Evolutionary conservation across 129 eudicot genomes (phyloP).

Genomic region (Flaveria brownii): DNA sequence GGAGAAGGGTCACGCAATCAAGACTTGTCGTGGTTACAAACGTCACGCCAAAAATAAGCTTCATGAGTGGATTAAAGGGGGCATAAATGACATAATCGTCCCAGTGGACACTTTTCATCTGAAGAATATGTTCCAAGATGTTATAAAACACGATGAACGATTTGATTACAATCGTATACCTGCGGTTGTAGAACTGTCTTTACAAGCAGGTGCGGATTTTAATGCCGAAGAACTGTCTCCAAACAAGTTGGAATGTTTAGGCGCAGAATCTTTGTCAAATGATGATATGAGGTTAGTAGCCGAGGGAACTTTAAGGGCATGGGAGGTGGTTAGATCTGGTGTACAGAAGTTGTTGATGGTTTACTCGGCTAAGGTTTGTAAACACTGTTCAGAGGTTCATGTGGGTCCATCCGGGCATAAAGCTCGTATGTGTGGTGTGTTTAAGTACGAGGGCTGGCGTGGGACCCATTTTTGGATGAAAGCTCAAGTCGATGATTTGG

Average conservation of each 20-base stretch:
- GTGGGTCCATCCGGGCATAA: constrained; percentile 97
- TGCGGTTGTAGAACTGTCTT: constrained; percentile 76
- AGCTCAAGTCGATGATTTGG: constrained; percentile 77
- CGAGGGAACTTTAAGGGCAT: constrained; percentile 55
- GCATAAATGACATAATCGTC: constrained; percentile 58
- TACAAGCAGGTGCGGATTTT: constrained; percentile 78
- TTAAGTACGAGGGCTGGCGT: constrained; percentile 69
- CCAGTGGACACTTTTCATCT: constrained; percentile 85
- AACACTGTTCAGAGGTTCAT: constrained; percentile 32
- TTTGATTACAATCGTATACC: constrained; percentile 78
- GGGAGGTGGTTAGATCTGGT: constrained; percentile 65
- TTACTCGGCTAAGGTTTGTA: constrained; percentile 77
- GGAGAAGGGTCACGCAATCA: constrained; percentile 73
- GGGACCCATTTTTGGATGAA: constrained; percentile 85
- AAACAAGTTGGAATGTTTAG: constrained; percentile 16
- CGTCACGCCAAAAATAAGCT: constrained; percentile 55
- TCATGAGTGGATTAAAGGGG: constrained; percentile 72
- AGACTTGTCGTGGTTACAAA: constrained; percentile 72
- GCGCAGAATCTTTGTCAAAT: constrained; percentile 41
- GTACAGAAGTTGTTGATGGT: constrained; percentile 56
- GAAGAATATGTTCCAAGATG: constrained; percentile 49
- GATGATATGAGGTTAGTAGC: constrained; percentile 44
- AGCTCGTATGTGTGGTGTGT: constrained; percentile 88
- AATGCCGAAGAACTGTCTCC: constrained; percentile 24
- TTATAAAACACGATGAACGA: constrained; percentile 57